Conservation (phyloP, 1,139 yeast species). For the Suhomyces taliae region DNA sequence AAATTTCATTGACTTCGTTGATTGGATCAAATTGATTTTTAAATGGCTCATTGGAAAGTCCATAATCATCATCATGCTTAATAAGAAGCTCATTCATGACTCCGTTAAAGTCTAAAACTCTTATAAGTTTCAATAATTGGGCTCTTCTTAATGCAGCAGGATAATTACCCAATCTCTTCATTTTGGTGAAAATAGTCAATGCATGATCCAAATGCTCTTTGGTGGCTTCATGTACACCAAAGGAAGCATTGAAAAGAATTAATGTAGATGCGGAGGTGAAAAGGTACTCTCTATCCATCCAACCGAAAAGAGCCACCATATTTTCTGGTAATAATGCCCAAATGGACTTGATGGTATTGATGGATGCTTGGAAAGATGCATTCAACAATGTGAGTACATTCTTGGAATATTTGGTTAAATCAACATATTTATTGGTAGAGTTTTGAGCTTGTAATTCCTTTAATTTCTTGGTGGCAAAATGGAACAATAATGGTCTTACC, state of each 20-base stretch:
- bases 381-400: conserved; percentile 68
- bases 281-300: conserved; percentile 85
- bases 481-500: conserved; percentile 76
- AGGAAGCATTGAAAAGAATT: conserved; percentile 73
- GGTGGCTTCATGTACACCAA: conserved; percentile 80
- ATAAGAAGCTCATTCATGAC: conserved; percentile 56
- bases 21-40: conserved; percentile 13
- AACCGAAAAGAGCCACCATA: conserved; percentile 82
- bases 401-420: conserved; percentile 66
- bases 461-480: conserved; percentile 70
- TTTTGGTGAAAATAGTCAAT: conserved; percentile 62
- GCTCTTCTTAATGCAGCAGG: conserved; percentile 77
- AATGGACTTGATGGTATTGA: conserved; percentile 70
- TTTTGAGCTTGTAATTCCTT: conserved; percentile 48
- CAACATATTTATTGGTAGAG: conserved; percentile 56
- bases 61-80: conserved; percentile 55
- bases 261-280: conserved; percentile 81
- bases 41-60: conserved; percentile 3
- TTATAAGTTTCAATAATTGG: conserved; percentile 63
- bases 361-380: conserved; percentile 82
- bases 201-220: conserved; percentile 74
- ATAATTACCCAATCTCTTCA: conserved; percentile 74
- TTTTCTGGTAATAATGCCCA: conserved; percentile 74
- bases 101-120: conserved; percentile 68
- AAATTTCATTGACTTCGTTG: conserved; percentile 12